phyloP scores from a whole-genome alignment of 768 basidiomycete species.

The Leccinum pellstonianum region DNA sequence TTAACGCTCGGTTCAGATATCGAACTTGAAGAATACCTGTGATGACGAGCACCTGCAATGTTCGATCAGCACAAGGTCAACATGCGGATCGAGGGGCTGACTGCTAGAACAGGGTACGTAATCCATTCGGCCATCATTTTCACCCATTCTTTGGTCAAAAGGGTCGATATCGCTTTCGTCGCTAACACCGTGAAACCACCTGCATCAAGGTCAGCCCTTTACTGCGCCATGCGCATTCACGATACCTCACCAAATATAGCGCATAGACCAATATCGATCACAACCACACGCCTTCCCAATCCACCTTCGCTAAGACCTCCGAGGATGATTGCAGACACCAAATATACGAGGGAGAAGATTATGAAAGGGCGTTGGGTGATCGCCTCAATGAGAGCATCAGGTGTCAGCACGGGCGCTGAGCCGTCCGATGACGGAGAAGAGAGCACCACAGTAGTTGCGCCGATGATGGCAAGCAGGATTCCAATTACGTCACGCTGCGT shows the following conservation, averaged over 20 bases:
- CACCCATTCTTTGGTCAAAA: conserved; percentile 77
- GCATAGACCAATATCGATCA: conserved; percentile 86
- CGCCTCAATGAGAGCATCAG: conserved; percentile 63
- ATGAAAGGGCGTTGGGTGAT: conserved; percentile 73
- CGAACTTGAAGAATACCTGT: conserved; percentile 84
- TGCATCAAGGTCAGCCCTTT: conserved; percentile 25
- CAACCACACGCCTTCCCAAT: conserved; percentile 65
- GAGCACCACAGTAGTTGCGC: conserved; percentile 91
- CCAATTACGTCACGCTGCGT: conserved; percentile 74
- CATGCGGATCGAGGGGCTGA: conserved; percentile 34
- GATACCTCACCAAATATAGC: conserved; percentile 68
- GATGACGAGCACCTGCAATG: conserved; percentile 55
- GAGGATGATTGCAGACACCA: conserved; percentile 55
- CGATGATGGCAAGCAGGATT: conserved; percentile 76
- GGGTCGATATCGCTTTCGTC: conserved; percentile 88
- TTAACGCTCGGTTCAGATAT: conserved; percentile 83
- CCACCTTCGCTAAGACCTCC: conserved; percentile 62
- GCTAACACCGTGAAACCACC: conserved; percentile 94
- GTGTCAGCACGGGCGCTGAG: conserved; percentile 53
- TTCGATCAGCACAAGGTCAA: conserved; percentile 9
- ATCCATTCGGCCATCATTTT: conserved; percentile 78
- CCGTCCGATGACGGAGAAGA: conserved; percentile 71
- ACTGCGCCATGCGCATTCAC: not conserved
- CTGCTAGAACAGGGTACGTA: conserved; percentile 75
- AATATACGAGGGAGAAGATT: conserved; percentile 66